phyloP scores from a whole-genome alignment of 257 asterid genomes.

The Solanum piurae region DNA sequence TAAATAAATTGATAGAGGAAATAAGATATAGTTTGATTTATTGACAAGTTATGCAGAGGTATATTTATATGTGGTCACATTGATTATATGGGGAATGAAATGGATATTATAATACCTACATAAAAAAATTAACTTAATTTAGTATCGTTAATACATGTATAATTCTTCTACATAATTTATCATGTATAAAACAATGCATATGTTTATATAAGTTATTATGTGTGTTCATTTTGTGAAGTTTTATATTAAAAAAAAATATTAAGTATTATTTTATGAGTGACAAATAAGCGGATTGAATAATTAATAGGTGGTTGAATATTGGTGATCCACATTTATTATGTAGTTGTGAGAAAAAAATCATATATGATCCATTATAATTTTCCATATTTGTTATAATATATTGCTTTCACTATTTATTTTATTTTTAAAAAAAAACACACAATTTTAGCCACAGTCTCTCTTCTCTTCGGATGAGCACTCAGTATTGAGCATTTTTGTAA shows the following conservation, averaged over 20 bases:
- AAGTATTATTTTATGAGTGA: no score
- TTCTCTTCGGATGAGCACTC: no score
- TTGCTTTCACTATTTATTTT: no score
- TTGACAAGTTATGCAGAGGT: not conserved
- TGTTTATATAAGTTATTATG: not conserved
- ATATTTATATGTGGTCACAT: not conserved
- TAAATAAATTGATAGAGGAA: not conserved
- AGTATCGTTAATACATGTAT: not conserved
- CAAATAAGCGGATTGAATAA: not conserved
- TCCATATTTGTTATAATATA: no score
- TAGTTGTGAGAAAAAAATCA: not conserved
- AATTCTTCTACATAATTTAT: not conserved
- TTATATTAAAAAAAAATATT: no score
- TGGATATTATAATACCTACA: not conserved
- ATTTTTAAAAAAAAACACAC: no score
- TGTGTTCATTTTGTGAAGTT: not conserved
- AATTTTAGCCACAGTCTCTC: no score
- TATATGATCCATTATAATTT: not conserved
- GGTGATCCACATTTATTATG: not conserved
- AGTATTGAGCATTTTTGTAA: no score
- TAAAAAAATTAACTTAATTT: not conserved
- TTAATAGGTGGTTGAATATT: not conserved
- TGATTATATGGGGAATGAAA: not conserved
- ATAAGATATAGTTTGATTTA: not conserved
- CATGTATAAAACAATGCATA: not conserved